Evolutionary conservation across 192 early-diverging fungal genomes (phyloP).

Genomic region (Coemansia aciculifera): DNA sequence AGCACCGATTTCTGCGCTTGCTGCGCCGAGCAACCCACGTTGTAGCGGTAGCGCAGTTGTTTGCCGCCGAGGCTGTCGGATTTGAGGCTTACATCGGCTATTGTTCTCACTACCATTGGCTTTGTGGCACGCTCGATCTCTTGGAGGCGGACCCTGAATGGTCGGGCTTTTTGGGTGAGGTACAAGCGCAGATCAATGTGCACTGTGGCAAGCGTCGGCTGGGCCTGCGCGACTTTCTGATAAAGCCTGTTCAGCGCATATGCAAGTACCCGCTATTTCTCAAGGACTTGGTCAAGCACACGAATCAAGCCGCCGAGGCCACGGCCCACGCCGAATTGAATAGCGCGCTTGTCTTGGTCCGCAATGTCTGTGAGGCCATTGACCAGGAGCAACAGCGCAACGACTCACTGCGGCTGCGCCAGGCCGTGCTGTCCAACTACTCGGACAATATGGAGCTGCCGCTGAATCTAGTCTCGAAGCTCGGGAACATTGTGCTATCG

Average conservation of each 20-base stretch:
- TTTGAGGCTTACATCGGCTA: constrained; percentile 43
- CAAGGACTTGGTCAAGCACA: constrained; percentile 61
- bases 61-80: constrained; percentile 14
- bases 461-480: constrained; percentile 29
- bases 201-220: constrained; percentile 27
- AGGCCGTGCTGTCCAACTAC: constrained; percentile 31
- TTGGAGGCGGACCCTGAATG: constrained; percentile 32
- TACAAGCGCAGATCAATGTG: constrained; percentile 20
- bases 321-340: constrained; percentile 17
- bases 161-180: constrained; percentile 27
- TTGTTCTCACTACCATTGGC: constrained; percentile 35
- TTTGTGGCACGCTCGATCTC: constrained; percentile 33
- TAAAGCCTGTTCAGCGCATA: constrained; percentile 85
- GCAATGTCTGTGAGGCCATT: constrained; percentile 33
- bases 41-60: constrained; percentile 25
- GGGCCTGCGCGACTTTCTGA: constrained; percentile 46
- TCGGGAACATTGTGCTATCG: constrained; percentile 41
- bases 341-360: constrained; percentile 23
- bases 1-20: constrained; percentile 27
- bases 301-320: constrained; percentile 31
- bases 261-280: constrained; percentile 88
- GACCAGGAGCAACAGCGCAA: constrained; percentile 41
- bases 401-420: constrained; percentile 32
- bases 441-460: constrained; percentile 43
- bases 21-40: constrained; percentile 15